Base-by-base conservation (phyloP, 495 filamentous ascomycete species). In the Xanthoparmelia taractica region DNA sequence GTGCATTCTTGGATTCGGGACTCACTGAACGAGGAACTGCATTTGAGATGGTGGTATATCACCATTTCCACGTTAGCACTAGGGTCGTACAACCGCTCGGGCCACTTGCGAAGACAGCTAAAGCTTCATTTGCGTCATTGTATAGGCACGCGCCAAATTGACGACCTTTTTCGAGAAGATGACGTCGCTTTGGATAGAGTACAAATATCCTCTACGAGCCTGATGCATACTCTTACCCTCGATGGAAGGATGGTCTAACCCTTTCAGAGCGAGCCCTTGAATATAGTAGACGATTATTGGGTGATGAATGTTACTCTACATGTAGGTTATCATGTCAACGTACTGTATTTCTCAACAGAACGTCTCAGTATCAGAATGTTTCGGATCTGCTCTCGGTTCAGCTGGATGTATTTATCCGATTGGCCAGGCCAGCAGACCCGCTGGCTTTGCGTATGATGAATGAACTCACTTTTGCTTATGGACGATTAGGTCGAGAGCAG, bases 1-100 rank as follows among this genome's bases (percentile, higher is more conserved):
- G 68, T 75, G 8, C 74, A 76, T 64, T 43, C 64, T 60, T 76
- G 72, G 73, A 65, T 70, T 2, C 60, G 69, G 59, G 70, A 74
- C 34, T 61, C 66, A 38, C 64, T 72, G n/a, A 34, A 48, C 13
- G 58, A 63, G 25, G 38, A 57, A 23, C 58, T 70, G 48, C 68
- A 64, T 40, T 33, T 47, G 34, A 27, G 8, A 29, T 67, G 61
- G 58, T 47, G 54, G 37, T 47, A 57, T 2, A 59, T 70, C 31
- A 62, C 76, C 36, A 56, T 65, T 33, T 37, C 66, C 38, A 59
- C 58, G 56, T 8, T 38, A 13, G 31, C 23, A 57, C 36, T 57
- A 11, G 37, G 23, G 38, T 5, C 18, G 3, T 1, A 67, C 41
- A 33, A 55, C 12, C 43, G 38, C 29, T 62, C 61, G 8, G 40